Evolutionary conservation across 805 yeast genomes (phyloP).

Genomic region (Saturnispora halmiae): DNA sequence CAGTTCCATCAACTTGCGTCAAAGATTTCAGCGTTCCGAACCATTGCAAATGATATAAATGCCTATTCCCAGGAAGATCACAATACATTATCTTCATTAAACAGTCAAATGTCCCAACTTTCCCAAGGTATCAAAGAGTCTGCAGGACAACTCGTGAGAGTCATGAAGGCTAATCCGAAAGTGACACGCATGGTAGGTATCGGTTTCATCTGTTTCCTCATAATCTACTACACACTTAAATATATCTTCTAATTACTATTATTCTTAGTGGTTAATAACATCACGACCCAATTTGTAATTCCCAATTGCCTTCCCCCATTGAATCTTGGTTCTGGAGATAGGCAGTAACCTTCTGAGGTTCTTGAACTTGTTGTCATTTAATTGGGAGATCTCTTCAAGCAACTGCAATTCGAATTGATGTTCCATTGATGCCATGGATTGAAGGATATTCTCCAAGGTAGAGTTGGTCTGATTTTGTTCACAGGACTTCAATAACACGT

Average conservation of each 20-base stretch:
- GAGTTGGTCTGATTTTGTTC: conserved; percentile 21
- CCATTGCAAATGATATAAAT: conserved; percentile 60
- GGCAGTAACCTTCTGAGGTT: conserved; percentile 85
- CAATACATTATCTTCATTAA: conserved; percentile 33
- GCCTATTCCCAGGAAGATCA: conserved; percentile 50
- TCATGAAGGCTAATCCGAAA: conserved; percentile 50
- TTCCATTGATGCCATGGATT: conserved; percentile 49
- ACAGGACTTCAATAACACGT: conserved; percentile 64
- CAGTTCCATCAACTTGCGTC: conserved; percentile 55
- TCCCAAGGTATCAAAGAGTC: conserved; percentile 42
- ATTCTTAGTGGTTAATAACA: conserved; percentile 33
- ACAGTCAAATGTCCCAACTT: conserved; percentile 44
- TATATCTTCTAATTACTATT: conserved; percentile 20
- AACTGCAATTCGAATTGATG: conserved; percentile 48
- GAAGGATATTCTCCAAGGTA: conserved; percentile 24
- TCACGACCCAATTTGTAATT: conserved; percentile 81
- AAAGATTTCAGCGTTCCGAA: conserved; percentile 54
- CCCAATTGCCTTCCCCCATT: conserved; percentile 93
- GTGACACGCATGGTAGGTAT: conserved; percentile 51
- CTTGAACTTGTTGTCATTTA: conserved; percentile 79
- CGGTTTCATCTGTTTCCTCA: conserved; percentile 45
- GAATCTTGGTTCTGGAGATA: conserved; percentile 79
- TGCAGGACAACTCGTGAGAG: conserved; percentile 43
- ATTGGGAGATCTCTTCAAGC: conserved; percentile 51
- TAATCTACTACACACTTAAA: conserved; percentile 47